Evolutionary conservation across 2,329 filamentous ascomycete genomes (phyloP).

Genomic region (Phoma sp.): DNA sequence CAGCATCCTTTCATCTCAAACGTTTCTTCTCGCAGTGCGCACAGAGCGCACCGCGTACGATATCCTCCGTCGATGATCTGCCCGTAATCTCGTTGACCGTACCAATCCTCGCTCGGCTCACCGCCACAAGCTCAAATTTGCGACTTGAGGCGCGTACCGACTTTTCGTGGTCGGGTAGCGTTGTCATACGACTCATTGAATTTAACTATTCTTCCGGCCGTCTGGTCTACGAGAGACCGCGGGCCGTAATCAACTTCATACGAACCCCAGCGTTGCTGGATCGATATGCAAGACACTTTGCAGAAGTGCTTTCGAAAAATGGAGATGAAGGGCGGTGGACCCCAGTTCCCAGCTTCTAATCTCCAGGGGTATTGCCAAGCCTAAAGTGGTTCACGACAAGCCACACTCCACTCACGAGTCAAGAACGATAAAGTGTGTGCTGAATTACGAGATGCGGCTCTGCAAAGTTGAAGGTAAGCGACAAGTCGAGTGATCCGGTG

Average conservation of each 20-base stretch:
- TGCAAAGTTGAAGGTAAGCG: slow-evolving; percentile 9
- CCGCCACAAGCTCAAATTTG: slow-evolving; percentile 27
- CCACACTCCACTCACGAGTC: slow-evolving; percentile 17
- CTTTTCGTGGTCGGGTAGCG: slow-evolving; percentile 13
- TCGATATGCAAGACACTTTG: slow-evolving; percentile 3
- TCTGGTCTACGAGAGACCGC: slow-evolving; percentile 9
- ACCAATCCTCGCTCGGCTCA: slow-evolving; percentile 27
- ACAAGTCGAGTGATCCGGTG: slow-evolving; percentile 2
- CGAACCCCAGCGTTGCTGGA: slow-evolving; percentile 3
- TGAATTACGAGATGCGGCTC: slow-evolving; percentile 17
- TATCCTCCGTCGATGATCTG: slow-evolving; percentile 28
- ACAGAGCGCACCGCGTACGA: slow-evolving; percentile 27
- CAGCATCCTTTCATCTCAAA: slow-evolving; percentile 31
- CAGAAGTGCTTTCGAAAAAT: not conserved
- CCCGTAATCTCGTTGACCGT: slow-evolving; percentile 26
- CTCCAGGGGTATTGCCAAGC: slow-evolving; percentile 14
- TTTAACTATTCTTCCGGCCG: not conserved
- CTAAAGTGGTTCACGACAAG: slow-evolving; percentile 12
- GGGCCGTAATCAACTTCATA: slow-evolving; percentile 20
- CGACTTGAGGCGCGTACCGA: slow-evolving; percentile 16
- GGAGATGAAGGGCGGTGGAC: slow-evolving; percentile 16
- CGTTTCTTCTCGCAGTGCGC: slow-evolving; percentile 21
- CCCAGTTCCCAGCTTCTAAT: slow-evolving; percentile 15
- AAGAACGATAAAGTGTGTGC: slow-evolving; percentile 14
- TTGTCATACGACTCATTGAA: slow-evolving; percentile 18